phyloP scores from a whole-genome alignment of 345 rosid species.

The Angophora floribunda region DNA sequence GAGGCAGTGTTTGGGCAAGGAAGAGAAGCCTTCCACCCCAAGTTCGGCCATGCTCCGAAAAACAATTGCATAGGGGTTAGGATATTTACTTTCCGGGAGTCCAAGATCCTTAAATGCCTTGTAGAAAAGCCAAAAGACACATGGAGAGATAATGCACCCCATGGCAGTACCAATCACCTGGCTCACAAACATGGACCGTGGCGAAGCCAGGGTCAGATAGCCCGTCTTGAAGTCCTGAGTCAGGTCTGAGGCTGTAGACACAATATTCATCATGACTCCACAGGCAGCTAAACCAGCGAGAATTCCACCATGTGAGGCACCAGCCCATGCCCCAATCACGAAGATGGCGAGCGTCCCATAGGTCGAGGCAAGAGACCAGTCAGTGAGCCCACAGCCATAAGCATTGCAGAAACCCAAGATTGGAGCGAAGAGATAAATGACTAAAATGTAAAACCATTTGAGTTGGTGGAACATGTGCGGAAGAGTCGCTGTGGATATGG shows the following conservation, averaged over 20 bases:
- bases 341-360: constrained; percentile 12
- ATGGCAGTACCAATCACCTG: constrained; percentile 16
- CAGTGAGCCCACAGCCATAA: constrained; percentile 17
- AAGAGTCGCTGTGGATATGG: background rate
- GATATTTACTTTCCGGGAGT: background rate
- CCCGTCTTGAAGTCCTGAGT: constrained; percentile 23
- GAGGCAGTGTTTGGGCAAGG: constrained; percentile 8
- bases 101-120: constrained; percentile 13
- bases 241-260: constrained; percentile 13
- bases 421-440: constrained; percentile 5
- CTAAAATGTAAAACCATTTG: constrained; percentile 16
- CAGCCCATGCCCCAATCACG: constrained; percentile 15
- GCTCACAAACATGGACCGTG: constrained; percentile 18
- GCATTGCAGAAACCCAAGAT: constrained; percentile 16
- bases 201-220: constrained; percentile 16
- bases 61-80: background rate
- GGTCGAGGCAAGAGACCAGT: constrained; percentile 9
- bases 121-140: constrained; percentile 17
- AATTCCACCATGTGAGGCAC: constrained; percentile 8
- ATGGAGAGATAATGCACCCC: constrained; percentile 15
- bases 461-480: constrained; percentile 8
- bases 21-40: constrained; percentile 4
- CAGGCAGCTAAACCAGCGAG: constrained; percentile 18
- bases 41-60: constrained; percentile 8
- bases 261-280: constrained; percentile 22